Conservation (phyloP, 495 filamentous ascomycete genomes). For the Clavariopsis aquatica region DNA sequence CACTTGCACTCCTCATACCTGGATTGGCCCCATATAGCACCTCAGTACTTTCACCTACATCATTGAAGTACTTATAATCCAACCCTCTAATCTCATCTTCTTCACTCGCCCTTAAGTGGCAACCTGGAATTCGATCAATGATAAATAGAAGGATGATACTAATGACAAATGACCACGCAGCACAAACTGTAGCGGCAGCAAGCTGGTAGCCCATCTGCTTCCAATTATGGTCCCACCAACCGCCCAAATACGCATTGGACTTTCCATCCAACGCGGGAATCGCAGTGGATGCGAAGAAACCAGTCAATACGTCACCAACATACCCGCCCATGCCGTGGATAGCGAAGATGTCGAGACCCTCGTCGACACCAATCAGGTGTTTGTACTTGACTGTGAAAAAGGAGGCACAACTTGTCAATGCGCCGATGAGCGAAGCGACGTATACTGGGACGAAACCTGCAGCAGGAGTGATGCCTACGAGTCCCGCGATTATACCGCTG, state of each 20-base stretch:
- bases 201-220: slow-evolving; percentile 40
- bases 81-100: slow-evolving; percentile 39
- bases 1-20: slow-evolving; percentile 6
- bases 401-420: slow-evolving; percentile 17
- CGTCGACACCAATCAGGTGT: slow-evolving; percentile 35
- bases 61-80: slow-evolving; percentile 36
- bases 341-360: slow-evolving; percentile 40
- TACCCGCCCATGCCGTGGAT: slow-evolving; percentile 39
- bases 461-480: slow-evolving; percentile 36
- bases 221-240: slow-evolving; percentile 37
- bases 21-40: slow-evolving; percentile 19
- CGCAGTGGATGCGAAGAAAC: slow-evolving; percentile 34
- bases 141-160: slow-evolving; percentile 32
- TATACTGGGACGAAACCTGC: slow-evolving; percentile 36
- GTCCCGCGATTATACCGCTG: slow-evolving; percentile 33
- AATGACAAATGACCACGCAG: slow-evolving; percentile 35
- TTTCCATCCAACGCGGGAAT: slow-evolving; percentile 36
- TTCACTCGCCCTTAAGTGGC: slow-evolving; percentile 36
- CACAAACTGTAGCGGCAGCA: slow-evolving; percentile 33
- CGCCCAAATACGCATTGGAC: slow-evolving; percentile 19
- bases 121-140: slow-evolving; percentile 38
- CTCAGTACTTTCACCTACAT: slow-evolving; percentile 21
- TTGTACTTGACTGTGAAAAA: slow-evolving; percentile 36
- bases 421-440: slow-evolving; percentile 29
- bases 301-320: slow-evolving; percentile 36